Evolutionary conservation across 2,329 filamentous ascomycete genomes (phyloP).

Genomic region (Penicillium sp.): DNA sequence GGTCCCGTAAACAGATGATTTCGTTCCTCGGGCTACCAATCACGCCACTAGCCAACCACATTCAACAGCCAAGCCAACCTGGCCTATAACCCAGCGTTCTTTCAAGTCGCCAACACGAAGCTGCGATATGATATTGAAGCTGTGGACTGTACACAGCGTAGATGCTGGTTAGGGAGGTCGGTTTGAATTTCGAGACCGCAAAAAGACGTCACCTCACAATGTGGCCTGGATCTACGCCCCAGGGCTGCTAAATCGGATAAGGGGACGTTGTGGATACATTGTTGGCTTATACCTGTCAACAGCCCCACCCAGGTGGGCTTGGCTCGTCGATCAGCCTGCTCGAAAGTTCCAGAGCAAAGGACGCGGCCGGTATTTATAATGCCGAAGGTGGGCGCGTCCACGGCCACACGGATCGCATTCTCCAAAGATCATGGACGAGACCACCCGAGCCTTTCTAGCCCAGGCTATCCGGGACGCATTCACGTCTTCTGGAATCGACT

Average conservation of each 20-base stretch:
- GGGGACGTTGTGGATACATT: not conserved
- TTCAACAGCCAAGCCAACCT: too few relatives aligned
- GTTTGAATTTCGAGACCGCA: too few relatives aligned
- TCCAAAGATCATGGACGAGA: constrained; percentile 5
- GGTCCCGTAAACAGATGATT: too few relatives aligned
- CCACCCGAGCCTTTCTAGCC: constrained; percentile 2
- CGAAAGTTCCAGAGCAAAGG: constrained; percentile 3
- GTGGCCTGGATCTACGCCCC: not conserved
- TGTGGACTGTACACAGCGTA: too few relatives aligned
- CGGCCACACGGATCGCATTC: not conserved
- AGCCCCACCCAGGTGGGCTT: not conserved
- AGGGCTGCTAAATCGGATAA: not conserved
- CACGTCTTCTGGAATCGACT: constrained; percentile 1
- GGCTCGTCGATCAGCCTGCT: not conserved
- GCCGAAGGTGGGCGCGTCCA: not conserved
- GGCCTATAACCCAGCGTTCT: too few relatives aligned
- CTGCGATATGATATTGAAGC: too few relatives aligned
- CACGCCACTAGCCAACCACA: too few relatives aligned
- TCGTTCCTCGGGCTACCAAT: too few relatives aligned
- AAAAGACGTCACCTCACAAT: too few relatives aligned
- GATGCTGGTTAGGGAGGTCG: too few relatives aligned
- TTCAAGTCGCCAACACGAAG: too few relatives aligned
- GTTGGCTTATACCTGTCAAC: not conserved
- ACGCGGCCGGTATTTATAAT: not conserved
- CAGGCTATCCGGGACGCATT: constrained; percentile 10